phyloP scores from a whole-genome alignment of 1,284 basidiomycete species.

The Apiotrichum veenhuisii region DNA sequence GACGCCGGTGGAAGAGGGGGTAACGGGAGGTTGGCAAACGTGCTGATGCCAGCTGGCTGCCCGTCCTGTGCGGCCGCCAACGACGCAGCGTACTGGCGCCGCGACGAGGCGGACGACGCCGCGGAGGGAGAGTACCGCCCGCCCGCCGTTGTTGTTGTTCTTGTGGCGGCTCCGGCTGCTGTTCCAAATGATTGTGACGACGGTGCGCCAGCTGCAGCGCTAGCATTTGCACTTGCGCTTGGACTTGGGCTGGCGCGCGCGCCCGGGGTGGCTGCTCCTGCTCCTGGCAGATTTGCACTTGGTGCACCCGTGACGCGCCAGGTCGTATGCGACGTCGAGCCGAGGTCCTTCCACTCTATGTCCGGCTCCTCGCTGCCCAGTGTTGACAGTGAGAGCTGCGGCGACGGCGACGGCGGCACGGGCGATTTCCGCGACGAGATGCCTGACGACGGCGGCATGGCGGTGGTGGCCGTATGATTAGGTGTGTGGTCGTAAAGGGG shows the following conservation, averaged over 20 bases:
- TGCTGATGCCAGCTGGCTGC: not conserved
- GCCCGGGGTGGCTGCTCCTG: no score
- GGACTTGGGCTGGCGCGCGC: no score
- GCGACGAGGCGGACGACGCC: not conserved
- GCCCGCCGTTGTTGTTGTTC: not conserved
- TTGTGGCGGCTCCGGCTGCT: not conserved
- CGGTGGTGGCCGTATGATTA: not conserved
- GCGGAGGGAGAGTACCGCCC: not conserved
- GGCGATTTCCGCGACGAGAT: not conserved
- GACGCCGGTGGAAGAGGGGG: not conserved
- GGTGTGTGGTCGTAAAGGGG: no score
- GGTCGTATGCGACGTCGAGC: not conserved
- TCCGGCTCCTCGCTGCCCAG: not conserved
- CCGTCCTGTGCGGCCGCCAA: not conserved
- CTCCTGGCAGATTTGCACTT: not conserved
- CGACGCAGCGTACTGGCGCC: not conserved
- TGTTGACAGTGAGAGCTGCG: not conserved
- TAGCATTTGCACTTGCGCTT: no score
- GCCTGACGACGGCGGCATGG: not conserved
- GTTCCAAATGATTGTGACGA: not conserved
- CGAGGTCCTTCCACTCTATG: not conserved
- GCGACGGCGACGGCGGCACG: not conserved
- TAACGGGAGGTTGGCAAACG: not conserved
- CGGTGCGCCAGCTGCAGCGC: no score
- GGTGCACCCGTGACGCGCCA: not conserved